phyloP scores from a whole-genome alignment of 139 green algal species.

The Trebouxia sp. region DNA sequence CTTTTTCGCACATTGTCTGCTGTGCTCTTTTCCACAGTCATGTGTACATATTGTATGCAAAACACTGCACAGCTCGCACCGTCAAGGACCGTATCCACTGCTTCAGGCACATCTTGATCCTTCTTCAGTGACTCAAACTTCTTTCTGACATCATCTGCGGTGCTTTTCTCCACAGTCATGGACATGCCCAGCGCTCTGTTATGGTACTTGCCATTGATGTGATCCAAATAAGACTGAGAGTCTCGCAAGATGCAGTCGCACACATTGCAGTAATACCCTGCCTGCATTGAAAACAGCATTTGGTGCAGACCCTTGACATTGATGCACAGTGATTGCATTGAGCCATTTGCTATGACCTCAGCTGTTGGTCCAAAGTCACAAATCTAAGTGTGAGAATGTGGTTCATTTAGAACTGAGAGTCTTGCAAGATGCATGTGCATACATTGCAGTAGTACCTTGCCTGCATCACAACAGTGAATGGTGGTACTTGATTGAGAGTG shows the following conservation, averaged over 20 bases:
- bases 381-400: background rate
- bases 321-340: background rate
- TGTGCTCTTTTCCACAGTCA: no score
- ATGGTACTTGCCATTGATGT: constrained; percentile 99
- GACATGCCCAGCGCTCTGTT: constrained; percentile 94
- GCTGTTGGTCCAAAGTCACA: no score
- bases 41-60: constrained; percentile 38
- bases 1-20: no score
- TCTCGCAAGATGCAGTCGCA: constrained; percentile 96
- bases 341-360: background rate
- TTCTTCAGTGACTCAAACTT: constrained; percentile 55
- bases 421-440: background rate
- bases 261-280: constrained; percentile 95
- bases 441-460: background rate
- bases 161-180: constrained; percentile 91
- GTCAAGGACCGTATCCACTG: constrained; percentile 33
- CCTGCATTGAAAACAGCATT: constrained; percentile 34
- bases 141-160: constrained; percentile 73
- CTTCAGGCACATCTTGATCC: constrained; percentile 38
- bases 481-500: background rate
- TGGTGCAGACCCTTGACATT: background rate
- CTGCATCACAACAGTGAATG: background rate
- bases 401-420: background rate
- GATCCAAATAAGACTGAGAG: constrained; percentile 92
- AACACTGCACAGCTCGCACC: background rate